Percentiles rank a stretch among this genome's conserved stretches.
phyloP scores from a whole-genome alignment of 805 yeast genomes.

The Clavispora fructus region DNA sequence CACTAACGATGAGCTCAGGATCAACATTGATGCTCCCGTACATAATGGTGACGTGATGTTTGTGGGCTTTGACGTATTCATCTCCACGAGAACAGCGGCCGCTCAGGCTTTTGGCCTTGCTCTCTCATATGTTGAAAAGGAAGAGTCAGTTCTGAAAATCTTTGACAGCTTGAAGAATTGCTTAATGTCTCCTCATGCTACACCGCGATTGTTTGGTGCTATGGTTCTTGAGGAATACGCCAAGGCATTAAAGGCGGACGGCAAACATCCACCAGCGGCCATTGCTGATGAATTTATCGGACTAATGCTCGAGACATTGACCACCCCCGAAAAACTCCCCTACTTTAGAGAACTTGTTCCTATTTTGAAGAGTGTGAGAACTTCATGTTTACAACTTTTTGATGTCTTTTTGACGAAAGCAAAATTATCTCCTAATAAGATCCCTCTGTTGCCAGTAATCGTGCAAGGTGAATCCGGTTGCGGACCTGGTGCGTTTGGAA shows the following conservation, averaged over 20 bases:
- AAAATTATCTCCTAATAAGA: slow-evolving; percentile 59
- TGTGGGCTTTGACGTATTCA: slow-evolving; percentile 68
- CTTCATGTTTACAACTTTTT: slow-evolving; percentile 79
- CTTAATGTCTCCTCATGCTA: slow-evolving; percentile 61
- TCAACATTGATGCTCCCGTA: slow-evolving; percentile 91
- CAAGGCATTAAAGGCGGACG: slow-evolving; percentile 18
- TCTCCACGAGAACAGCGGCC: slow-evolving; percentile 70
- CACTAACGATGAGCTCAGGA: slow-evolving; percentile 50
- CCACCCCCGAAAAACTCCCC: slow-evolving; percentile 42
- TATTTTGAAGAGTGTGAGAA: slow-evolving; percentile 74
- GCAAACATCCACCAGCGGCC: slow-evolving; percentile 11
- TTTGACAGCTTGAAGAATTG: slow-evolving; percentile 35
- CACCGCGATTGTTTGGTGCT: slow-evolving; percentile 71
- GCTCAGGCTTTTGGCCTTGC: slow-evolving; percentile 71
- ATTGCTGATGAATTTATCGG: slow-evolving; percentile 20
- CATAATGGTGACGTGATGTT: slow-evolving; percentile 85
- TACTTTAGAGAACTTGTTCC: slow-evolving; percentile 83
- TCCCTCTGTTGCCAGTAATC: slow-evolving; percentile 81
- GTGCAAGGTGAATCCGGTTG: slow-evolving; percentile 94
- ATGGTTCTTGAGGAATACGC: slow-evolving; percentile 70
- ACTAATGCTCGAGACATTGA: slow-evolving; percentile 31
- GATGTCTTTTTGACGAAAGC: slow-evolving; percentile 75
- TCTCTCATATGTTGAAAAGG: slow-evolving; percentile 44
- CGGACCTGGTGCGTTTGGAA: slow-evolving; percentile 86
- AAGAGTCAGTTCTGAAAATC: slow-evolving; percentile 33